Evolutionary conservation across 1,139 yeast genomes (phyloP).

Genomic region (Pneumocystis canis): DNA sequence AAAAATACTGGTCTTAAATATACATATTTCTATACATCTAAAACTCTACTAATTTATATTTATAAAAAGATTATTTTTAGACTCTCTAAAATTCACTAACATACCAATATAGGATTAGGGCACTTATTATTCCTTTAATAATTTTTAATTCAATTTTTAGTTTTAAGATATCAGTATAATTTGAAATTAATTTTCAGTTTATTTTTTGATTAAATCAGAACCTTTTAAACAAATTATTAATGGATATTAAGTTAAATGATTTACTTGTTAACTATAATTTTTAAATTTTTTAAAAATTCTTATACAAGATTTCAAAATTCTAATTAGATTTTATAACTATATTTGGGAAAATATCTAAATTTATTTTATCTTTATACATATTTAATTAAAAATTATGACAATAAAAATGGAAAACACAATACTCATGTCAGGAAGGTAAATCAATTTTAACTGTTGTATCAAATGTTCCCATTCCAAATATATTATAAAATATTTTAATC

Average conservation of each 20-base stretch:
- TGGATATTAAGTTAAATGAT: constrained; percentile 87
- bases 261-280: constrained; percentile 83
- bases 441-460: constrained; percentile 82
- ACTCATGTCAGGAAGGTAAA: constrained; percentile 79
- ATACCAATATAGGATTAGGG: constrained; percentile 98
- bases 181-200: background rate
- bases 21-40: background rate
- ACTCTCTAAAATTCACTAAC: constrained; percentile 70
- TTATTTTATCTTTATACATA: background rate
- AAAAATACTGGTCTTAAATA: constrained; percentile 73
- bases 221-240: constrained; percentile 79
- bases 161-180: background rate
- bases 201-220: constrained; percentile 29
- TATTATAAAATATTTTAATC: constrained; percentile 36
- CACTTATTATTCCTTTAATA: constrained; percentile 36
- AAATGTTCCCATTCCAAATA: constrained; percentile 90
- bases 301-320: constrained; percentile 73
- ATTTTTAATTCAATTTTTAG: background rate
- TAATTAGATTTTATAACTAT: constrained; percentile 82
- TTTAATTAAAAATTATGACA: background rate
- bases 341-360: constrained; percentile 43
- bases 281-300: constrained; percentile 90
- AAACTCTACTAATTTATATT: background rate
- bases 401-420: constrained; percentile 29
- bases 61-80: constrained; percentile 63